phyloP scores from a whole-genome alignment of 768 basidiomycete genomes.

The Boletus sp. region DNA sequence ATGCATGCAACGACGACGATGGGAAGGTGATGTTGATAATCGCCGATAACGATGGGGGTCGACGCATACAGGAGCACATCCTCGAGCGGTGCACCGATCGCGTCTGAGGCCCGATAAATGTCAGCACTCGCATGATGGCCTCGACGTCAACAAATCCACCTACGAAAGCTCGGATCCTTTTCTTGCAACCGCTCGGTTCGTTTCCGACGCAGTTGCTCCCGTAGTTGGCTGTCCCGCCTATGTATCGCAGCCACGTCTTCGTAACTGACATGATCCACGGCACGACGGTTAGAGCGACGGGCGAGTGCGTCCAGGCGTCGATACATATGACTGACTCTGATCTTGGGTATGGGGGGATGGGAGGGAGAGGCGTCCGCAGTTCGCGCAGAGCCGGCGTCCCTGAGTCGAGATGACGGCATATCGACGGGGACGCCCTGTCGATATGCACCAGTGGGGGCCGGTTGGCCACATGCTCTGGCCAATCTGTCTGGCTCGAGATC shows the following conservation, averaged over 20 bases:
- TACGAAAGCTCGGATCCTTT: constrained; percentile 27
- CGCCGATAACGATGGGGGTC: constrained; percentile 33
- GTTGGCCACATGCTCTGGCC: constrained; percentile 30
- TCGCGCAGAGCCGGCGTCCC: not conserved
- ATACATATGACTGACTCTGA: constrained; percentile 22
- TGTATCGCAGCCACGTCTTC: constrained; percentile 24
- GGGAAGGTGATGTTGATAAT: constrained; percentile 39
- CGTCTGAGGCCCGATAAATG: constrained; percentile 23
- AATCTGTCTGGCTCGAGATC: constrained; percentile 31
- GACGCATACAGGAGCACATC: constrained; percentile 35
- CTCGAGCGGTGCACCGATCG: constrained; percentile 37
- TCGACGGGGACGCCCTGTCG: not conserved
- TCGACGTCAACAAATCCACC: constrained; percentile 3
- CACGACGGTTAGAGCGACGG: constrained; percentile 20
- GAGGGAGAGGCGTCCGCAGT: not conserved
- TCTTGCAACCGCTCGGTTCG: constrained; percentile 17
- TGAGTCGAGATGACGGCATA: not conserved
- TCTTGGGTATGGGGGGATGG: constrained; percentile 18
- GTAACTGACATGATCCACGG: constrained; percentile 27
- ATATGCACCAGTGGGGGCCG: not conserved
- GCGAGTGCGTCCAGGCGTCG: constrained; percentile 26
- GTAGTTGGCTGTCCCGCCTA: constrained; percentile 18
- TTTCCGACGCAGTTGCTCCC: constrained; percentile 25
- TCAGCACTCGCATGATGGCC: not conserved
- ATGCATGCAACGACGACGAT: constrained; percentile 40